Evolutionary conservation across 805 yeast species (phyloP).

Genomic region (Lipomyces yamadae): DNA sequence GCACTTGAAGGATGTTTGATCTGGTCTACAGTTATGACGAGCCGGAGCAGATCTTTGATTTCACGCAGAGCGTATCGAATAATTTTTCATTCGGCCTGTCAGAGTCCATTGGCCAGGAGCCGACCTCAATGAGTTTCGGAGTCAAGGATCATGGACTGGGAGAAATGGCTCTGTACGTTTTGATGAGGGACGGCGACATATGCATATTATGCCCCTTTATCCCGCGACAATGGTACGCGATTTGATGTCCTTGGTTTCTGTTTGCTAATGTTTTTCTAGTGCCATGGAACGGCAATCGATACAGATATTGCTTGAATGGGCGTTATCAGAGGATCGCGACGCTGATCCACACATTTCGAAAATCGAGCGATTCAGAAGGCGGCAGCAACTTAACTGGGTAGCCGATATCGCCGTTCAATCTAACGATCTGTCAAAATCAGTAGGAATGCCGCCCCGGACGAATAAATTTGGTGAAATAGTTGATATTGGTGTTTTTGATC

Average conservation of each 20-base stretch:
- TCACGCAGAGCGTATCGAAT: slow-evolving; percentile 12
- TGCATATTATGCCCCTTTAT: slow-evolving; percentile 68
- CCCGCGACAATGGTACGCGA: slow-evolving; percentile 50
- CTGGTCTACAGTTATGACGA: slow-evolving; percentile 42
- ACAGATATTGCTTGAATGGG: slow-evolving; percentile 46
- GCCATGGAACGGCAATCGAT: slow-evolving; percentile 40
- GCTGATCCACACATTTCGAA: slow-evolving; percentile 9
- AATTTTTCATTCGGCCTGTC: slow-evolving; percentile 25
- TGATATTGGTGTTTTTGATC: slow-evolving; percentile 39
- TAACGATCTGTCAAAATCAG: slow-evolving; percentile 8
- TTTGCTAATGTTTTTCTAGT: slow-evolving; percentile 5
- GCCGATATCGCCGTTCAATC: slow-evolving; percentile 46
- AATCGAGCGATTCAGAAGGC: slow-evolving; percentile 26
- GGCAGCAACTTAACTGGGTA: slow-evolving; percentile 48
- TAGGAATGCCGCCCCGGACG: slow-evolving; percentile 19
- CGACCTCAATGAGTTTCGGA: slow-evolving; percentile 55
- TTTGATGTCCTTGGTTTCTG: neutral
- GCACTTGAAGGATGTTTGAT: slow-evolving; percentile 43
- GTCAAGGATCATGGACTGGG: slow-evolving; percentile 49
- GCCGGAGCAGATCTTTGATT: slow-evolving; percentile 39
- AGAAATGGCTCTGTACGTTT: slow-evolving; percentile 57
- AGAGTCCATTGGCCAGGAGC: slow-evolving; percentile 33
- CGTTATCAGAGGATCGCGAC: slow-evolving; percentile 42
- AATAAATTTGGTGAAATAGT: slow-evolving; percentile 39
- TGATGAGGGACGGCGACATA: slow-evolving; percentile 62